Base-by-base conservation (phyloP, 2,329 filamentous ascomycete species). In the Falciphora oryzae region DNA sequence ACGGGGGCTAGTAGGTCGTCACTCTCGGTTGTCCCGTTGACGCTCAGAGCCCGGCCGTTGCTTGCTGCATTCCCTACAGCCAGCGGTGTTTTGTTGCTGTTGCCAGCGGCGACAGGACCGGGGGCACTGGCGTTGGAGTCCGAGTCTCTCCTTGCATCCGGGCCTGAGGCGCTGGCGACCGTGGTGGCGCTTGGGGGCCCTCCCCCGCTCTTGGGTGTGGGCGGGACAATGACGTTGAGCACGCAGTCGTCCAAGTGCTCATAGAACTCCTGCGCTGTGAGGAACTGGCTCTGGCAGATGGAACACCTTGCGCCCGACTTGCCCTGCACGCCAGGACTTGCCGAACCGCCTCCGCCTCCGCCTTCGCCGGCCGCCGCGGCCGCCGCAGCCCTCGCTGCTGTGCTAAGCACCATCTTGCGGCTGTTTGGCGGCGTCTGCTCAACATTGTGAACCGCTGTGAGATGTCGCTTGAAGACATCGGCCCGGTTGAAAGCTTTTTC, bases 401-500 rank as follows among this genome's bases (percentile, higher is more conserved):
- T 66, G n/a, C 71, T 69, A n/a, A 73, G 68, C 57, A 82, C 82
- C 79, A 87, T 87, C 81, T 92, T 93, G 67, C 92, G 87, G 75
- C 91, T 91, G 75, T 97, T 97, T 0, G 93, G 93, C 8, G 93
- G 90, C 0, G 91, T 94, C 77, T 98, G 95, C 75, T 98, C 95
- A 28, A 98, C 94, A 38, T 91, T 89, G 75, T 99, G 95, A 0
- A 97, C 91, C 0, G 92, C 91, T 16, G 93, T 97, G 63, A 99
- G 81, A 75, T 99, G 95, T 62, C 94, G 85, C 81, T 98, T 98
- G 83, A 98, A 98, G 57, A 98, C 93, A 72, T 99, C 95, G 53
- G 94, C 93, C 63, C 95, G 86, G 78, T 97, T 97, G 77, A 99
- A 98, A 68, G 91, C 92, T 81, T 97, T 97, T 76, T 97, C 94